Base-by-base conservation (phyloP, 495 filamentous ascomycete genomes). In the Penicillium goetzii region DNA sequence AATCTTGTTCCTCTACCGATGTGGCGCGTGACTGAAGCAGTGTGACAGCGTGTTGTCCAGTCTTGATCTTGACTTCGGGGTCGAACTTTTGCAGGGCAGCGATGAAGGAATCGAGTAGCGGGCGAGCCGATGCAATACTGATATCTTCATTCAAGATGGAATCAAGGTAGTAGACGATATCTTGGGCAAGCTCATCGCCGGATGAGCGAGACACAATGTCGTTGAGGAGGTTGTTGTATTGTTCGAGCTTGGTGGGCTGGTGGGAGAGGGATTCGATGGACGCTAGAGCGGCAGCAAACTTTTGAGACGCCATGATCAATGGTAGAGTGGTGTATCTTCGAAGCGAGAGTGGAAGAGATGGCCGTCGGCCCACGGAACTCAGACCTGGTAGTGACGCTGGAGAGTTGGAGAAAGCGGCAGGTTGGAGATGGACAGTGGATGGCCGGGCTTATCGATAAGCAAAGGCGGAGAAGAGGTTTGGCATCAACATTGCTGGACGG, bases 1-100 rank as follows among this genome's bases (percentile, higher is more conserved):
- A 83, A 67, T 92, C 91, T 62, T 90, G 87, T 74, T 97, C 92
- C 76, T 98, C 96, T 68, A 91, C 91, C 5, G 90, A 92, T 60
- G 89, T 80, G 66, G 89, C 80, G 70, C 85, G 84, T 55, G 85
- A 82, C 60, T 84, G 80, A 33, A 97, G 83, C 40, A 86, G 78
- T 49, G 82, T 79, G 40, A 94, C 80, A 30, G 89, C 85, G 67
- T 89, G 84, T 60, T 85, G 82, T 59, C 90, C 91, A 36, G 90
- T 86, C 63, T 85, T 84, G 63, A 94, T 88, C 73, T 86, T 86
- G 41, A 88, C 75, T 54, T 90, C 82, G 56, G 85, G 76, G 19
- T 78, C 67, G 62, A 92, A 80, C 3, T 82, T 70, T 40, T 80
- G 79, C 58, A 91, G 84, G 40, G 81, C 75, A 21, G 76, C 63